Evolutionary conservation across 768 basidiomycete species (phyloP), one percentile per base, ranked within the genome.

Genomic region (Mycena leptocephala): DNA sequence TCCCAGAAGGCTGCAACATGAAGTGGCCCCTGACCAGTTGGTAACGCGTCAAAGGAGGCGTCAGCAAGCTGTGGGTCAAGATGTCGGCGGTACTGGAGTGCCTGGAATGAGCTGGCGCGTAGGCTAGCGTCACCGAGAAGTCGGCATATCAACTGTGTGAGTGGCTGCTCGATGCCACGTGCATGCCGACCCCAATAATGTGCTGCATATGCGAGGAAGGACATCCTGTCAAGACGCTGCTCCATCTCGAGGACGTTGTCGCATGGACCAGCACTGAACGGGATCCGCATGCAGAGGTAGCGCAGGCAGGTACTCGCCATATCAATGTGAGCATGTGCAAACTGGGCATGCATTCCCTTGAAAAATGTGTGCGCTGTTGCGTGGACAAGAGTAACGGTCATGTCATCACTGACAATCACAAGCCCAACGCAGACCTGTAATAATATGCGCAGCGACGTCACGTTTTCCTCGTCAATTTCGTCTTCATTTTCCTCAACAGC

Each of bases 391-490:
- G 46, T 46, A 48, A 75, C 30, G 13, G 74, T 35, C 0, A 43
- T 68, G 51, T 75, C 74, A 4, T 62, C 67, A n/a, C 64, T 68
- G 68, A 75, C 66, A 14, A 62, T 18, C 35, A 64, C 74, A 28
- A 75, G 68, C 62, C 74, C 74, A 11, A 75, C 61, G 33, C 74
- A 75, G 2, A 75, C 74, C 20, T 75, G 74, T 37, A 75, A 64
- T 24, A 75, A 18, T 20, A 75, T 62, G 35, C 61, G 56, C 24
- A 20, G 33, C 14, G 59, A 35, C 1, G 32, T 30, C n/a, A 75
- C 22, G 48, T 75, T 75, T 53, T 75, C 68, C 37, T 69, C 74
- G 48, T 75, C 74, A 7, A 75, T 64, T 61, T 70, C 61, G 37
- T 64, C 62, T 9, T 14, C 24, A 68, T 70, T 32, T 22, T 75